Base-by-base conservation (phyloP, 306 rosid species). In the Lathyrus tuberosus region DNA sequence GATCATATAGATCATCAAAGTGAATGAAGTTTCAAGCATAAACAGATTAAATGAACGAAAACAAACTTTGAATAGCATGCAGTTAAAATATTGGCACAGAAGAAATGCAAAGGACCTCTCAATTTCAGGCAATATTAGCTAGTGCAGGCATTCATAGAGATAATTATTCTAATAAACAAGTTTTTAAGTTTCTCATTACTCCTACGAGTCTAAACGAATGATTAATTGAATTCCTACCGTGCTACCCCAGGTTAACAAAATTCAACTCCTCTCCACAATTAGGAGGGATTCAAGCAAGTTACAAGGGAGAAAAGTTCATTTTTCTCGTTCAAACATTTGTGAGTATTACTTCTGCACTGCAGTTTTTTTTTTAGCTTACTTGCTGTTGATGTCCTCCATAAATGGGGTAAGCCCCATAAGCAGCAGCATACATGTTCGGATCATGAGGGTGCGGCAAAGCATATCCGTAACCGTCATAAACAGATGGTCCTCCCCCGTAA, bases 331-430 rank as follows among this genome's bases (percentile, higher is more conserved):
- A 58, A 35, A 76, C 67, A 47, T 59, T 71, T 80, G 77, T 28
- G 68, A 71, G 58, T 69, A 52, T 57, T 76, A 64, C 63, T 69
- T 11, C 38, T 46, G 80, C 56, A 26, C 15, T 86, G n/a, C 76
- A 63, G 53, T 72, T 75, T 65, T 62, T 65, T 62, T 70, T 38
- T 93, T 80, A 91, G 84, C 91, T 94, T 67, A 95, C 99, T 83
- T 94, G 97, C 30, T 94, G 97, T 63, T 94, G 99, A 78, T 90
- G 98, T 73, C 83, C 89, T 64, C 92, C 96, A 70, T 86, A 91
- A 33, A 95, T 46, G 9, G 97, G 92, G 79, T 95, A 94, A 22
- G 92, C 85, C 26, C 95, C 99, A 74, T 94, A 94, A 35, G 96
- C 86, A 26, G 92, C 87, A 56, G 89, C 95, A 80, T 89, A 95